These are phyloP conservation scores for Polygonum aviculare DNA, from an alignment of 148 eudicot genomes.

Conservation along the genomic window DNA sequence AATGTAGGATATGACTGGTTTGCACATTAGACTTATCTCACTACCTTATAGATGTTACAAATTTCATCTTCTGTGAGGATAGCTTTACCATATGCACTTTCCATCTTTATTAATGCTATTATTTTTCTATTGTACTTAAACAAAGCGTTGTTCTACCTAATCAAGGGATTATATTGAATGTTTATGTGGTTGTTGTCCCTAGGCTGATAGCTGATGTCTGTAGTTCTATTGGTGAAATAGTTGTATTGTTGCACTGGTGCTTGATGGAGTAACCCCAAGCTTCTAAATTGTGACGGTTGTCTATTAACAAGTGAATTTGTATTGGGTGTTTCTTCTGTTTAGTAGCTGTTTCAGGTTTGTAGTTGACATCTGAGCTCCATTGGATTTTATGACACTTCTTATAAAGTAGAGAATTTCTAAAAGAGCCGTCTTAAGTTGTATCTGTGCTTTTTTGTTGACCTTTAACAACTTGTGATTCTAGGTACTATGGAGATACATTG, in stretches of 20 bases:
- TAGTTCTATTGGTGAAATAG: neutral
- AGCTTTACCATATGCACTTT: neutral
- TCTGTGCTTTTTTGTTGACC: neutral
- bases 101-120: neutral
- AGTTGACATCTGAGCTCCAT: neutral
- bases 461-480: conserved; percentile 12
- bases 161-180: neutral
- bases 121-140: neutral
- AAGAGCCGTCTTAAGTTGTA: neutral
- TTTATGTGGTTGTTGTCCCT: neutral
- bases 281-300: neutral
- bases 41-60: neutral
- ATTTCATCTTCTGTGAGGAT: neutral
- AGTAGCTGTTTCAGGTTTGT: neutral
- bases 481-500: conserved; percentile 92
- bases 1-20: neutral
- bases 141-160: neutral
- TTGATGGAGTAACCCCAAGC: neutral
- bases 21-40: neutral
- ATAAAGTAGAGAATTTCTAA: neutral
- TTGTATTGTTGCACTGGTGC: neutral
- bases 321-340: neutral
- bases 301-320: neutral
- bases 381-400: neutral
- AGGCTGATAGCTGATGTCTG: neutral